Percentiles rank a stretch among this genome's conserved stretches.
phyloP scores from a whole-genome alignment of 164 flowering plant genomes.

The Aristolochia californica region DNA sequence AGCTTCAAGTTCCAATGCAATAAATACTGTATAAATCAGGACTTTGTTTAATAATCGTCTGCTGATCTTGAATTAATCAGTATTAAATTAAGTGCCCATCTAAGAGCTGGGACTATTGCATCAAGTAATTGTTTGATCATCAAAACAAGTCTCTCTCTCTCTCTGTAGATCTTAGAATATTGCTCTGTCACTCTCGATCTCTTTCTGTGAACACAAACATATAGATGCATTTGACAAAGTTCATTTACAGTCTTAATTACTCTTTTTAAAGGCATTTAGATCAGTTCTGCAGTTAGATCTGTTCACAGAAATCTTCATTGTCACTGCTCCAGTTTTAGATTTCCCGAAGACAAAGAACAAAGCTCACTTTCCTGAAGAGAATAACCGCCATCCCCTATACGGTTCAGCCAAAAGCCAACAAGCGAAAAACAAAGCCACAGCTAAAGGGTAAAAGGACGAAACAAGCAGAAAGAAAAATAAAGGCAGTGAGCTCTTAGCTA shows the following conservation, averaged over 20 bases:
- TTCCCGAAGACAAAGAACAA: constrained; percentile 4
- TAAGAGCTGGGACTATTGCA: too few relatives aligned
- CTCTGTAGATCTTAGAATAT: too few relatives aligned
- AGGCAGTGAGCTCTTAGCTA: background rate
- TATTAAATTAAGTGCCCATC: too few relatives aligned
- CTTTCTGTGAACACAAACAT: too few relatives aligned
- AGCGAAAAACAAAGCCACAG: background rate
- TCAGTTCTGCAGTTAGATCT: too few relatives aligned
- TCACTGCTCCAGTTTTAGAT: background rate
- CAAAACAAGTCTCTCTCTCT: too few relatives aligned
- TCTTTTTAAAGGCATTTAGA: too few relatives aligned
- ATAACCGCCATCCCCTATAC: background rate
- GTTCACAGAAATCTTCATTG: background rate
- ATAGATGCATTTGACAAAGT: too few relatives aligned
- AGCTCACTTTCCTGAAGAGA: background rate
- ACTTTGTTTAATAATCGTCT: background rate
- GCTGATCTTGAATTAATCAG: too few relatives aligned
- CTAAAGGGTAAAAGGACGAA: constrained; percentile 5
- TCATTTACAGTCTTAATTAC: too few relatives aligned
- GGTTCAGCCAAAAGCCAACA: constrained; percentile 6
- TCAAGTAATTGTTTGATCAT: too few relatives aligned
- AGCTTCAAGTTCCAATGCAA: background rate
- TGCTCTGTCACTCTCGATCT: background rate
- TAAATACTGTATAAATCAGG: background rate
- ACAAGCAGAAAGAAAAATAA: background rate